phyloP scores from a whole-genome alignment of 179 eudicot species.

The Silene noctiflora region DNA sequence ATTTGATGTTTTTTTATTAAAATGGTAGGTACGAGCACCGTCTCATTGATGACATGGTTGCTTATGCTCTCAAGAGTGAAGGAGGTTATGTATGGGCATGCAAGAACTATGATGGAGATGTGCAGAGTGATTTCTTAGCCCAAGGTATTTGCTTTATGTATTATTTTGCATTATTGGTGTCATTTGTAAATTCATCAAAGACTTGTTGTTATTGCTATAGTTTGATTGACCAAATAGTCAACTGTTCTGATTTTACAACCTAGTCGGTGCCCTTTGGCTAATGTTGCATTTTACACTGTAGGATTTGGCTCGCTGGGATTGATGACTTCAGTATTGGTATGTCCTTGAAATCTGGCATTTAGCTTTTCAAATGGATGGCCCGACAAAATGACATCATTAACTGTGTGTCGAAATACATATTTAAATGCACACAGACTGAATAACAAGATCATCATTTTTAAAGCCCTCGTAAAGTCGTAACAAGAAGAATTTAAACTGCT shows the following conservation, averaged over 20 bases:
- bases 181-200: neutral
- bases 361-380: neutral
- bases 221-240: neutral
- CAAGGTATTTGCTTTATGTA: slow-evolving; percentile 75
- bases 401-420: neutral
- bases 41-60: slow-evolving; percentile 99
- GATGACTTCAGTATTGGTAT: slow-evolving; percentile 98
- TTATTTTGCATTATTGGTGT: slow-evolving; percentile 2
- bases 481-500: neutral
- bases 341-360: slow-evolving; percentile 14
- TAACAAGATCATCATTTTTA: neutral
- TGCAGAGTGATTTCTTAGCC: slow-evolving; percentile 96
- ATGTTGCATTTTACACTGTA: slow-evolving; percentile 33
- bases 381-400: too few relatives aligned
- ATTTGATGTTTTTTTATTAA: slow-evolving; percentile 9
- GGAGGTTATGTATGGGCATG: slow-evolving; percentile 99
- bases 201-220: neutral
- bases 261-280: neutral
- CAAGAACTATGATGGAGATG: slow-evolving; percentile 98
- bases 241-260: neutral
- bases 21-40: slow-evolving; percentile 93
- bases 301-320: slow-evolving; percentile 96
- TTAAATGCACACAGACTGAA: neutral
- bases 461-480: neutral
- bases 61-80: slow-evolving; percentile 94